A percentile compares a stretch with the other conserved stretches of the same genome.
Conservation (phyloP, 2,329 filamentous ascomycete species). For the Epichloe gansuensis region DNA sequence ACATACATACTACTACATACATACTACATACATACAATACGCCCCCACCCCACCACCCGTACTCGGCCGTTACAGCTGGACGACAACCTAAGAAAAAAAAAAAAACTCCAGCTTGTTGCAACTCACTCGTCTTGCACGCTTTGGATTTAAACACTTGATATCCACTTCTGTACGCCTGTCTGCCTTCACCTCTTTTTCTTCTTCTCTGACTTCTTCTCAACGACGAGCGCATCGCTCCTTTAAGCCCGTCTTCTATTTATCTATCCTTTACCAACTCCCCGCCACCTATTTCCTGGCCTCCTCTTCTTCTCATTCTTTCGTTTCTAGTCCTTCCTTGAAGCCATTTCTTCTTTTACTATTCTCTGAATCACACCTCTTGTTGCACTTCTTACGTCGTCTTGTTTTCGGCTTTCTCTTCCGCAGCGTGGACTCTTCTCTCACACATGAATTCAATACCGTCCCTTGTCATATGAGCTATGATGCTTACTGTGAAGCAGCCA, state of each 20-base stretch:
- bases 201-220: constrained; percentile 5
- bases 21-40: background rate
- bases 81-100: constrained; percentile 21
- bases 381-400: background rate
- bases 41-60: constrained; percentile 24
- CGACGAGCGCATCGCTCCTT: background rate
- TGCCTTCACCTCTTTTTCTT: constrained; percentile 10
- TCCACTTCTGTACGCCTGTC: constrained; percentile 14
- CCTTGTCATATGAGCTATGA: constrained; percentile 28
- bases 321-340: constrained; percentile 1
- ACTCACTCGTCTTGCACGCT: background rate
- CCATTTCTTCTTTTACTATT: background rate
- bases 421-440: background rate
- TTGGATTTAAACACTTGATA: constrained; percentile 4
- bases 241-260: background rate
- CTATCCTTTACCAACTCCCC: background rate
- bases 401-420: background rate
- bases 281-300: background rate
- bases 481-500: constrained; percentile 50
- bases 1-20: too few species aligned
- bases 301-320: background rate
- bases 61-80: constrained; percentile 25
- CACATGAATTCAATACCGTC: constrained; percentile 16
- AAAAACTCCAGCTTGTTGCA: constrained; percentile 20
- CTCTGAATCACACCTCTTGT: background rate